These are phyloP conservation scores for Talaromyces sp. DNA, from an alignment of 2,329 filamentous ascomycete genomes.

Conservation along the genomic window DNA sequence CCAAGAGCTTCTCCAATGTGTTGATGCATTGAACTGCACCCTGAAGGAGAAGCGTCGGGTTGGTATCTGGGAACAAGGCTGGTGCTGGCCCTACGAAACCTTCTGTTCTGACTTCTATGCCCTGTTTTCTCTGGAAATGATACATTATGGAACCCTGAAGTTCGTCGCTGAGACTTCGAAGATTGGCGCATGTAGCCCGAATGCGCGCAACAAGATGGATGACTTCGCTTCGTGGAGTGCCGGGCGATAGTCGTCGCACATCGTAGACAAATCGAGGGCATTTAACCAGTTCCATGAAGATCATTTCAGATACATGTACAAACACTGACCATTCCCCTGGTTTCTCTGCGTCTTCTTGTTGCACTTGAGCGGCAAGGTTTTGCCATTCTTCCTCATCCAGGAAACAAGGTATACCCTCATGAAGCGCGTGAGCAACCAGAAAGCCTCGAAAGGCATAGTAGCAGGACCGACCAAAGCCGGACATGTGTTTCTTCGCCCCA, in stretches of 20 bases:
- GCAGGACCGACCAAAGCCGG: conserved; percentile 34
- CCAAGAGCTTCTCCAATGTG: conserved; percentile 13
- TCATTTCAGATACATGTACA: conserved; percentile 30
- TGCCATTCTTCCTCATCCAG: conserved; percentile 35
- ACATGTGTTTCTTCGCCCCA: conserved; percentile 30
- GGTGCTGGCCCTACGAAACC: conserved; percentile 17
- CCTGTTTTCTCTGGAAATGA: conserved; percentile 17
- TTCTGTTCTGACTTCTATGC: conserved; percentile 14
- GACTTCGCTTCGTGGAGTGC: conserved; percentile 8
- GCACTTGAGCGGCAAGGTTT: conserved; percentile 21
- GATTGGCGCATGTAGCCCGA: conserved; percentile 10
- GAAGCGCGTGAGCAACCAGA: conserved; percentile 33
- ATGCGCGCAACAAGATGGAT: conserved; percentile 11
- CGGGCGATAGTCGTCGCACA: conserved; percentile 5
- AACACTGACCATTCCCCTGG: conserved; percentile 27
- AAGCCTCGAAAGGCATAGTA: conserved; percentile 36
- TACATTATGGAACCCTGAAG: conserved; percentile 16
- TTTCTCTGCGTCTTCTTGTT: conserved; percentile 17
- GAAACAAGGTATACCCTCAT: conserved; percentile 34
- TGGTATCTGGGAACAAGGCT: conserved; percentile 15
- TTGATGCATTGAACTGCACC: conserved; percentile 13
- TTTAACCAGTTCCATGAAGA: conserved; percentile 27
- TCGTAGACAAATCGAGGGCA: conserved; percentile 27
- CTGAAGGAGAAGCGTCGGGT: conserved; percentile 17
- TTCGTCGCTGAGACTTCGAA: conserved; percentile 9